phyloP scores from a whole-genome alignment of 2,329 filamentous ascomycete species.

The Diaporthe helianthi region DNA sequence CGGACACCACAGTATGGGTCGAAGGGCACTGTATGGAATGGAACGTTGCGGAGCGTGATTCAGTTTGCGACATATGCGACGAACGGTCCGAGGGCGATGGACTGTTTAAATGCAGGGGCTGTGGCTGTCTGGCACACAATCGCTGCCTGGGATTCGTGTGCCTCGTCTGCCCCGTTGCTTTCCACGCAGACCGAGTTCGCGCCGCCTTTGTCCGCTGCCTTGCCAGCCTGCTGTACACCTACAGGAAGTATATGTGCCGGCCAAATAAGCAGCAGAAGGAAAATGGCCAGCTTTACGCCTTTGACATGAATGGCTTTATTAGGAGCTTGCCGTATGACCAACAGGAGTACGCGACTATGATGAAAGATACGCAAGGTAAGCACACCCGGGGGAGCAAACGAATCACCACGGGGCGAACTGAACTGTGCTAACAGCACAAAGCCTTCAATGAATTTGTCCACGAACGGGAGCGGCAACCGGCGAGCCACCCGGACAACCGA shows the following conservation, averaged over 20 bases:
- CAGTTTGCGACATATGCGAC: slow-evolving; percentile 76
- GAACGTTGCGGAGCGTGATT: slow-evolving; percentile 63
- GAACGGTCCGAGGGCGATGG: slow-evolving; percentile 76
- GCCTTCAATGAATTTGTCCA: slow-evolving; percentile 86
- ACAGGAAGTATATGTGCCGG: slow-evolving; percentile 67
- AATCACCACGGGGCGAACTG: neutral
- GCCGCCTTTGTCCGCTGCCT: slow-evolving; percentile 71
- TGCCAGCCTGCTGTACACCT: slow-evolving; percentile 71
- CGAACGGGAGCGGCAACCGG: slow-evolving; percentile 72
- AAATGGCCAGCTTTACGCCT: slow-evolving; percentile 66
- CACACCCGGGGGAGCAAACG: slow-evolving; percentile 1
- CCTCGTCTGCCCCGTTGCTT: slow-evolving; percentile 68
- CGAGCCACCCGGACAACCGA: slow-evolving; percentile 70
- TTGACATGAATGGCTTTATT: slow-evolving; percentile 71
- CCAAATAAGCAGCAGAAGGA: slow-evolving; percentile 67
- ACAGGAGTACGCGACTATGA: slow-evolving; percentile 68
- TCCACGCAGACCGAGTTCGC: slow-evolving; percentile 66
- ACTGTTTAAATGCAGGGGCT: slow-evolving; percentile 76
- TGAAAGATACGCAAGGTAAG: slow-evolving; percentile 72
- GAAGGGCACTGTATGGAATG: slow-evolving; percentile 84
- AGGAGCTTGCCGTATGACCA: slow-evolving; percentile 70
- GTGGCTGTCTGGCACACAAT: slow-evolving; percentile 63
- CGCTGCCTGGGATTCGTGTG: slow-evolving; percentile 68
- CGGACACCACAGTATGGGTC: slow-evolving; percentile 81
- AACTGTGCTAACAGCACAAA: slow-evolving; percentile 42